A percentile compares a stretch with the other conserved stretches of the same genome.
These are phyloP conservation scores for Tetrahymena thermophila DNA, from an alignment of 73 alveolate species.

Conservation along the genomic window DNA sequence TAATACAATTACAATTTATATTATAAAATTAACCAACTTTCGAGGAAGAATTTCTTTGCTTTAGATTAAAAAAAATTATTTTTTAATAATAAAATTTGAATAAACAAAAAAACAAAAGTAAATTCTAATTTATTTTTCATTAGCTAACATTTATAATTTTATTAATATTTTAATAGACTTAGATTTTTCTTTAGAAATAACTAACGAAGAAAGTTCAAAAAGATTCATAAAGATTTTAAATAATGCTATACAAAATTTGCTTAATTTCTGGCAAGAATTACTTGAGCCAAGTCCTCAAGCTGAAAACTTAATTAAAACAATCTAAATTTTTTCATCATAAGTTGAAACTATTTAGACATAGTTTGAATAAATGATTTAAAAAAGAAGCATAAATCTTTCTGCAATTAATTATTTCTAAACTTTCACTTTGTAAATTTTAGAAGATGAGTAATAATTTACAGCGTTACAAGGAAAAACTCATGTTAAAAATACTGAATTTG, in stretches of 20 bases:
- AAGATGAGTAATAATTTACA: neutral
- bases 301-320: neutral
- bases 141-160: neutral
- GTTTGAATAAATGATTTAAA: neutral
- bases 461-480: neutral
- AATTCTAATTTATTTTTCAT: neutral
- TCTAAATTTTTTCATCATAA: neutral
- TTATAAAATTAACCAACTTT: neutral
- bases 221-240: neutral
- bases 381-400: neutral
- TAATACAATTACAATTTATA: neutral
- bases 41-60: neutral
- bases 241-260: neutral
- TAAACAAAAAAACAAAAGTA: neutral
- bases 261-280: neutral
- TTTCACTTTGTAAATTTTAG: neutral
- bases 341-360: neutral
- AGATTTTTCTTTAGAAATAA: neutral
- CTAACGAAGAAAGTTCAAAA: neutral
- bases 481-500: neutral
- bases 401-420: neutral
- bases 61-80: neutral
- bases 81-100: neutral
- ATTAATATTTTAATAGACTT: neutral
- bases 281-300: neutral